Base-by-base conservation (phyloP, 2,329 filamentous ascomycete genomes). In the Penicillium oxalicum region DNA sequence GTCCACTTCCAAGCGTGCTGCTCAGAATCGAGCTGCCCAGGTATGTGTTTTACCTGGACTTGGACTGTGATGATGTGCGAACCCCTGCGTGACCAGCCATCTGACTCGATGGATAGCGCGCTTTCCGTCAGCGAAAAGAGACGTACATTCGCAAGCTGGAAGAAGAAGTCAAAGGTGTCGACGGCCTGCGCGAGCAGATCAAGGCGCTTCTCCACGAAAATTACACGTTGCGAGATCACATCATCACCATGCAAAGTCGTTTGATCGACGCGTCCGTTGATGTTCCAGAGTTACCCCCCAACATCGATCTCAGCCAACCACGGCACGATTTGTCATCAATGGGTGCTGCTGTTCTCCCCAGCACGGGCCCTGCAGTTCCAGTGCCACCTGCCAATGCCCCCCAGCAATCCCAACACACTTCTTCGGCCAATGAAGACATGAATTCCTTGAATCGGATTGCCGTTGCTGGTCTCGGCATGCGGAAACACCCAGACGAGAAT, bases 81-180 rank as follows among this genome's bases (percentile, higher is more conserved):
- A 18, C 18, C 18, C 18, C 18, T 18, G 18, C 18, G 18, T 18
- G 18, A 18, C 18, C 18, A 9, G 9, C 11, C 5, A 7, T 11
- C 35, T 48, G 5, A 44, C 13, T 11, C 1, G 29, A 9, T 33
- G 29, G 2, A 13, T 61, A 98, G 91, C 83, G 93, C 67, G 93
- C 93, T 37, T 98, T 98, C 72, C 88, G 93, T 37, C 91, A 97
- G 73, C 87, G 93, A 54, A 98, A 98, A 68, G 93, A 98, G 71
- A 88, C 88, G 40, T 96, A 98, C 69, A 98, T 98, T 70, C 95
- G 95, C 75, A 94, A 95, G 68, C 80, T 98, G 5, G 93, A 98
- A 71, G 87, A 93, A 65, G 88, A 97, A 67, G 89, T 96, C 44
- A 84, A 88, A 61, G 88, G 93, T 28, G 87, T 83, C 57, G 79